Conservation (phyloP, 2,329 filamentous ascomycete species). For the Sporothrix pallida region DNA sequence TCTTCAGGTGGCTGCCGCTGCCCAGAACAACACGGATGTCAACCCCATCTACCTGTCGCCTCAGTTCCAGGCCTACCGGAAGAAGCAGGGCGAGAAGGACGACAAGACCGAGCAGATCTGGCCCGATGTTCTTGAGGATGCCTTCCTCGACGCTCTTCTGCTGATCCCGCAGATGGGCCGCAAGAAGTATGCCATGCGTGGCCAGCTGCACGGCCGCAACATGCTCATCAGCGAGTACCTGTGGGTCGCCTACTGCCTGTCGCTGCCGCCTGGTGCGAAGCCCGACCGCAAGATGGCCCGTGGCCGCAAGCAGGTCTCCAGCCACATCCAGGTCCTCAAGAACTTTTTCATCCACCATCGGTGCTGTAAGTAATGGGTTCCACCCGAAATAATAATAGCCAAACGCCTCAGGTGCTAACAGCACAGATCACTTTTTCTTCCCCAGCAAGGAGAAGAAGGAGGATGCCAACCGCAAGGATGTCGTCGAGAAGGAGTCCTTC, state of each 20-base stretch:
- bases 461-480: conserved; percentile 46
- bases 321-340: conserved; percentile 73
- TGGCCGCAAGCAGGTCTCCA: conserved; percentile 69
- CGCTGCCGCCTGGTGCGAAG: conserved; percentile 53
- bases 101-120: conserved; percentile 66
- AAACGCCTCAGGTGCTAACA: background rate
- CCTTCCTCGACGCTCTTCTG: conserved; percentile 70
- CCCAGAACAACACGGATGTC: conserved; percentile 38
- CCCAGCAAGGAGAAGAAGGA: conserved; percentile 61
- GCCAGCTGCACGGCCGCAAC: conserved; percentile 69
- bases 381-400: conserved; percentile 34
- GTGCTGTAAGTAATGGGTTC: conserved; percentile 55
- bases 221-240: conserved; percentile 74
- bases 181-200: conserved; percentile 68
- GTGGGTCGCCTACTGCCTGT: conserved; percentile 58
- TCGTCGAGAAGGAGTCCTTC: conserved; percentile 59
- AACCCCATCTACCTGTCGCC: conserved; percentile 68
- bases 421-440: conserved; percentile 62
- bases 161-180: conserved; percentile 70
- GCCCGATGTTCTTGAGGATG: conserved; percentile 67
- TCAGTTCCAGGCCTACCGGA: conserved; percentile 69
- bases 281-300: conserved; percentile 54
- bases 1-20: conserved; percentile 7
- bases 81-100: conserved; percentile 68
- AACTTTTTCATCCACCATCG: conserved; percentile 67